These are phyloP conservation scores for Hypoxylon sp. DNA, from an alignment of 2,329 filamentous ascomycete species.

Conservation along the genomic window DNA sequence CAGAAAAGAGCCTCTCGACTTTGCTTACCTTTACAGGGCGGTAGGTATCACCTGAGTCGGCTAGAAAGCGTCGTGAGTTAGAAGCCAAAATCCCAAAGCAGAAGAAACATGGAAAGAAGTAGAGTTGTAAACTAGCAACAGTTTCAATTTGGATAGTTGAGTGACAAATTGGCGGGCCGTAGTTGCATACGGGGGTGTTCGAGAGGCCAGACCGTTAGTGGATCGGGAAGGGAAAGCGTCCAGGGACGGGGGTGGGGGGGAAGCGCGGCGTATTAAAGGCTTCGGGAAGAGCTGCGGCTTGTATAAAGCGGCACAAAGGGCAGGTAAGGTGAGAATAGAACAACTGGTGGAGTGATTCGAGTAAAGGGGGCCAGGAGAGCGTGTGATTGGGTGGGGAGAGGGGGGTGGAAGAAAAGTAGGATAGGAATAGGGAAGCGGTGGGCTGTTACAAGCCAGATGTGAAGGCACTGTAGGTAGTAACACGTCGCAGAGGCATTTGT, in stretches of 20 bases:
- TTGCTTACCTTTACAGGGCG: conserved; percentile 62
- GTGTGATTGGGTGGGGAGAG: conserved; percentile 50
- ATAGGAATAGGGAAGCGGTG: conserved; percentile 49
- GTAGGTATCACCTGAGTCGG: conserved; percentile 73
- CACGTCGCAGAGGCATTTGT: conserved; percentile 57
- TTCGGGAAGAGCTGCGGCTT: conserved; percentile 39
- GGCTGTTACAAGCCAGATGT: conserved; percentile 54
- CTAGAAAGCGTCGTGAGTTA: conserved; percentile 62
- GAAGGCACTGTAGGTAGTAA: conserved; percentile 53
- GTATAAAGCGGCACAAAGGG: conserved; percentile 47
- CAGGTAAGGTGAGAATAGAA: conserved; percentile 48
- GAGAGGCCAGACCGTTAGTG: conserved; percentile 61
- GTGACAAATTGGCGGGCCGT: conserved; percentile 51
- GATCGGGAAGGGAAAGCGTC: conserved; percentile 62
- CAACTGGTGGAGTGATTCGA: conserved; percentile 48
- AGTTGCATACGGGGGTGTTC: conserved; percentile 55
- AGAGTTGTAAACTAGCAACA: conserved; percentile 45
- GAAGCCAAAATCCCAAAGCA: conserved; percentile 53
- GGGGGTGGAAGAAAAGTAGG: conserved; percentile 33
- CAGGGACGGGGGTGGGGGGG: conserved; percentile 63
- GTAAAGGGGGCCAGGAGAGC: conserved; percentile 52
- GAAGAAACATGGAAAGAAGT: conserved; percentile 47
- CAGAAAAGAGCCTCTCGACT: conserved; percentile 31
- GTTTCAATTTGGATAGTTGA: conserved; percentile 39
- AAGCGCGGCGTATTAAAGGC: conserved; percentile 54